phyloP scores from a whole-genome alignment of 768 basidiomycete species.

The Boletellus ananiceps region DNA sequence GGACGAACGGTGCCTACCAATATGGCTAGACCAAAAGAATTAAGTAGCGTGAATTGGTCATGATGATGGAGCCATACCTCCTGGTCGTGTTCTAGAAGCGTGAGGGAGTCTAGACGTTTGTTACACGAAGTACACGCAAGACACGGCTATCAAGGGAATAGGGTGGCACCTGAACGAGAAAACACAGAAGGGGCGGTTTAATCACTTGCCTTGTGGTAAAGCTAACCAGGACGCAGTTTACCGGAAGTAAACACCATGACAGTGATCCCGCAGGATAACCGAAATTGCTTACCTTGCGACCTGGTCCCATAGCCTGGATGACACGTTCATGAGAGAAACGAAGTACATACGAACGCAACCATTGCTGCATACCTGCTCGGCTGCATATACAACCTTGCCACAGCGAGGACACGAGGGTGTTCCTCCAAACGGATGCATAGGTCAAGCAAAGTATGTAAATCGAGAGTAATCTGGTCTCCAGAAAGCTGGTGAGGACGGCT shows the following conservation, averaged over 20 bases:
- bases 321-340: slow-evolving; percentile 7
- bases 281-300: slow-evolving; percentile 63
- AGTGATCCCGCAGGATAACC: not conserved
- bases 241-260: slow-evolving; percentile 1
- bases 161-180: slow-evolving; percentile 1
- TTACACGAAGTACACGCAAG: slow-evolving; percentile 71
- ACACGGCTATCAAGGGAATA: slow-evolving; percentile 64
- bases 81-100: slow-evolving; percentile 78
- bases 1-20: slow-evolving; percentile 30
- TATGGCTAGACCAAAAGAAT: slow-evolving; percentile 34
- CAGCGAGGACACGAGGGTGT: slow-evolving; percentile 72
- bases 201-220: slow-evolving; percentile 69
- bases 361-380: slow-evolving; percentile 63
- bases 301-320: slow-evolving; percentile 75
- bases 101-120: slow-evolving; percentile 73
- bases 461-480: slow-evolving; percentile 2
- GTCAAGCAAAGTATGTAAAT: slow-evolving; percentile 4
- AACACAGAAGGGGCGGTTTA: not conserved
- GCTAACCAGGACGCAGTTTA: slow-evolving; percentile 34
- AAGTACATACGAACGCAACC: not conserved
- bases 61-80: slow-evolving; percentile 44
- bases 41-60: not conserved
- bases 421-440: slow-evolving; percentile 71
- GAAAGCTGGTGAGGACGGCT: not conserved
- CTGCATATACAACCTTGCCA: slow-evolving; percentile 75